Conservation (phyloP, 176 grass and related monocot species). For the Paspalum vaginatum region DNA sequence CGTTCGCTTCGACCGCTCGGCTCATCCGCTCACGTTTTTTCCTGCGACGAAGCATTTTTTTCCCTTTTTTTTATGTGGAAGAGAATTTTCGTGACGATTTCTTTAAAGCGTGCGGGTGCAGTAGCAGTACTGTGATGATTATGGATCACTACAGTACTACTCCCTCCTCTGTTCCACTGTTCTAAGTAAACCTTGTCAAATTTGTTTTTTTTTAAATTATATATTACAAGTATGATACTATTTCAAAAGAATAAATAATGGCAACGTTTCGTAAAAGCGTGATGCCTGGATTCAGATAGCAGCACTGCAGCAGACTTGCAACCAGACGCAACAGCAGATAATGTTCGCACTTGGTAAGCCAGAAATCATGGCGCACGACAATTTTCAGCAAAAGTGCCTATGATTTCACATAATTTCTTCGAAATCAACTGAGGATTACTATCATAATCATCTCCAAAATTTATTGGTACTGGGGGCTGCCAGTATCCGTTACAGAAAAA, state of each 20-base stretch:
- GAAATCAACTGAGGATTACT: slow-evolving; percentile 16
- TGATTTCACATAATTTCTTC: neutral
- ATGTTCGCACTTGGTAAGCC: neutral
- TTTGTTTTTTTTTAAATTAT: too few relatives aligned
- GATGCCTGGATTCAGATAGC: neutral
- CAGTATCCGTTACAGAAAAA: slow-evolving; percentile 38
- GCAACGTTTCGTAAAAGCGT: neutral
- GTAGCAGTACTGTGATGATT: too few relatives aligned
- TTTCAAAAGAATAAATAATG: too few relatives aligned
- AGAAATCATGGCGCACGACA: neutral
- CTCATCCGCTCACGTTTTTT: too few relatives aligned
- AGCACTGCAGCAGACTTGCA: neutral
- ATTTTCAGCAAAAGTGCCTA: neutral
- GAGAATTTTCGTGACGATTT: too few relatives aligned
- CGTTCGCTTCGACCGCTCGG: neutral
- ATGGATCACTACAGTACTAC: too few relatives aligned
- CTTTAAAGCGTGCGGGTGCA: too few relatives aligned
- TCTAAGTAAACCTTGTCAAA: too few relatives aligned
- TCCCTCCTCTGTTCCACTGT: too few relatives aligned
- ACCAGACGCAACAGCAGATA: neutral
- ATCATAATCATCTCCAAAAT: slow-evolving; percentile 47
- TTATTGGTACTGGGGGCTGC: slow-evolving; percentile 44
- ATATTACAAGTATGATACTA: too few relatives aligned
- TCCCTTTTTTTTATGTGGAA: too few relatives aligned
- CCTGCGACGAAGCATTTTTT: too few relatives aligned